Base-by-base conservation (phyloP, 1,139 yeast species). In the Nakaseomyces glabratus region DNA sequence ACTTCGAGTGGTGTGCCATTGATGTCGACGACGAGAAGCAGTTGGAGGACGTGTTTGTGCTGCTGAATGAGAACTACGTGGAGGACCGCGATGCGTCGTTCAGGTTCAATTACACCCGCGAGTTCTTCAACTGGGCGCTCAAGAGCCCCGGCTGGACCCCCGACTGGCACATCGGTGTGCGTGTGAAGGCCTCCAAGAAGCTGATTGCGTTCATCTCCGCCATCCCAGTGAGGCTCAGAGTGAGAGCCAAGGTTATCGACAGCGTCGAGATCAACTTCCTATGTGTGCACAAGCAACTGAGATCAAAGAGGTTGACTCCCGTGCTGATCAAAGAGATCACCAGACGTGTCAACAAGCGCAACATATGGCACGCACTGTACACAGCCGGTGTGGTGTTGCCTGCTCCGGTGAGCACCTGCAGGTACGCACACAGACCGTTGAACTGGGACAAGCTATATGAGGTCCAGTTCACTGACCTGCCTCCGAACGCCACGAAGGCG, bases 291-390 rank as follows among this genome's bases (percentile, higher is more conserved):
- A 90, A 90, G 61, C 85, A 88, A 60, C 69, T 90, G 46, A 71
- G 99, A 52, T 71, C 90, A n/a, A 90, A 90, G 60, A 73, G 99
- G 50, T 68, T 90, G 53, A 88, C 98, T 0, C 99, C 99, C 0
- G 82, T 90, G 11, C 66, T 90, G 54, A 90, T 90, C 58, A 82
- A 82, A 51, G 99, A 90, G 60, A 82, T 90, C 46, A 90, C 98
- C 4, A 73, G 99, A 55, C 71, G 97, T 48, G 93, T 90, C 45
- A 90, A 93, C 60, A 69, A 72, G 44, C 69, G 69, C 32, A 73
- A 82, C 39, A 81, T 88, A 41, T 90, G 97, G 96, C 97, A 90
- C 58, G 98, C 98, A 0, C 68, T 93, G 41, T 86, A 85, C 59
- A 88, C 99, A 9, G 95, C 93, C 0, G 98, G 98, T 5, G 73